Percentiles rank a stretch among this genome's conserved stretches.
These are phyloP conservation scores for Asterophora parasitica DNA, from an alignment of 768 basidiomycete species.

Conservation along the genomic window DNA sequence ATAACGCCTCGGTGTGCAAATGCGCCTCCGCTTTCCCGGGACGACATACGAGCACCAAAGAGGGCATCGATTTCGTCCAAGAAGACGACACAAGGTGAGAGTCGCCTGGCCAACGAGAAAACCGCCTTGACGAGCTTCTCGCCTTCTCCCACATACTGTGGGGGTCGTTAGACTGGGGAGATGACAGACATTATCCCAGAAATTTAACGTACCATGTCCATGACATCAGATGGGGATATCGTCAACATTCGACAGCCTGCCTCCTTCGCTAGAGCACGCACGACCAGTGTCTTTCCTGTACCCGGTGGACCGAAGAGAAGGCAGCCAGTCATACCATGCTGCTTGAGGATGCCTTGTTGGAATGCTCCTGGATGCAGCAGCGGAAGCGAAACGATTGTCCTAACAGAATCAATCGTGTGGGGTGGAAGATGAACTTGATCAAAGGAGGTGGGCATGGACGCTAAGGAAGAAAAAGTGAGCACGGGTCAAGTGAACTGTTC, in stretches of 20 bases:
- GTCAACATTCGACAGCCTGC: constrained; percentile 92
- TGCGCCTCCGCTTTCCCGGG: constrained; percentile 70
- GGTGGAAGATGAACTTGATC: constrained; percentile 82
- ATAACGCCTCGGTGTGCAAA: constrained; percentile 85
- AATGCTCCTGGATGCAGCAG: constrained; percentile 85
- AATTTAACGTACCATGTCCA: constrained; percentile 75
- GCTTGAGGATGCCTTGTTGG: constrained; percentile 82
- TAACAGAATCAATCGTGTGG: constrained; percentile 86
- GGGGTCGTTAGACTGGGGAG: neutral
- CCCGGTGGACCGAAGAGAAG: constrained; percentile 92
- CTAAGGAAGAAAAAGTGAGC: constrained; percentile 29
- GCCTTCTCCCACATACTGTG: constrained; percentile 81
- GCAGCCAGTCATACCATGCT: constrained; percentile 88
- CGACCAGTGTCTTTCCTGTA: constrained; percentile 83
- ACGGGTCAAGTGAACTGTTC: constrained; percentile 9
- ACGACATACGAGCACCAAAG: constrained; percentile 79
- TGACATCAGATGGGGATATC: constrained; percentile 88
- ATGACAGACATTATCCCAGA: neutral
- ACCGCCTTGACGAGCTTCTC: constrained; percentile 88
- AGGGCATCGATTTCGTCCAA: constrained; percentile 93
- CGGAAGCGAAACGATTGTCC: constrained; percentile 87
- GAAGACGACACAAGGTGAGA: constrained; percentile 92
- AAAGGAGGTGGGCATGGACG: constrained; percentile 77
- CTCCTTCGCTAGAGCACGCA: constrained; percentile 88
- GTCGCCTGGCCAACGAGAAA: constrained; percentile 77